A percentile compares a stretch with the other conserved stretches of the same genome.
phyloP scores from a whole-genome alignment of 495 filamentous ascomycete genomes.

The Geopyxis carbonaria region DNA sequence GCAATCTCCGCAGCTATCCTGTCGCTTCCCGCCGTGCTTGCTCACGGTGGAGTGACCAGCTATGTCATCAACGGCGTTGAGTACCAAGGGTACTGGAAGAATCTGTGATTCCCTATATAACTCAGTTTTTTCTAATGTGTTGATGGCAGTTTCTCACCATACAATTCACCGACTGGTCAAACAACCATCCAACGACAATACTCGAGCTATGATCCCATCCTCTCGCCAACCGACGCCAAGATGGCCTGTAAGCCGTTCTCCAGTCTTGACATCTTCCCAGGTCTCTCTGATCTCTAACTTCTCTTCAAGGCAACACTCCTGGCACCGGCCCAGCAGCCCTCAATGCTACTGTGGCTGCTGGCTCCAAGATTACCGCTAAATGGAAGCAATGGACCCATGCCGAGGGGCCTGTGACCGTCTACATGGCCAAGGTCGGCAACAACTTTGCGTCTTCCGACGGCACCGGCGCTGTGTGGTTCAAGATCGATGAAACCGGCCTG shows the following conservation, averaged over 20 bases:
- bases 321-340: conserved; percentile 34
- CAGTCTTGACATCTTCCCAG: conserved; percentile 14
- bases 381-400: conserved; percentile 46
- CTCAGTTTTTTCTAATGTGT: no score
- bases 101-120: no score
- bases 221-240: no score
- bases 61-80: no score
- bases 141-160: conserved; percentile 37
- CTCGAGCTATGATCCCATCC: conserved; percentile 38
- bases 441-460: conserved; percentile 29
- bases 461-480: conserved; percentile 32
- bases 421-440: conserved; percentile 30
- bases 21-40: no score
- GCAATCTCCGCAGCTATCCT: no score
- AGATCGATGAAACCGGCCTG: conserved; percentile 37
- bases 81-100: no score
- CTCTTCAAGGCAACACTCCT: conserved; percentile 36
- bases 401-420: conserved; percentile 35
- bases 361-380: conserved; percentile 25
- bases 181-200: conserved; percentile 40
- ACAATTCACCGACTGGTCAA: conserved; percentile 30
- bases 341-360: conserved; percentile 32
- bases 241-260: conserved; percentile 10
- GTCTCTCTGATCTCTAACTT: conserved; percentile 8
- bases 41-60: no score